Evolutionary conservation across 2,329 filamentous ascomycete species (phyloP).

Genomic region (Venturia carpophila): DNA sequence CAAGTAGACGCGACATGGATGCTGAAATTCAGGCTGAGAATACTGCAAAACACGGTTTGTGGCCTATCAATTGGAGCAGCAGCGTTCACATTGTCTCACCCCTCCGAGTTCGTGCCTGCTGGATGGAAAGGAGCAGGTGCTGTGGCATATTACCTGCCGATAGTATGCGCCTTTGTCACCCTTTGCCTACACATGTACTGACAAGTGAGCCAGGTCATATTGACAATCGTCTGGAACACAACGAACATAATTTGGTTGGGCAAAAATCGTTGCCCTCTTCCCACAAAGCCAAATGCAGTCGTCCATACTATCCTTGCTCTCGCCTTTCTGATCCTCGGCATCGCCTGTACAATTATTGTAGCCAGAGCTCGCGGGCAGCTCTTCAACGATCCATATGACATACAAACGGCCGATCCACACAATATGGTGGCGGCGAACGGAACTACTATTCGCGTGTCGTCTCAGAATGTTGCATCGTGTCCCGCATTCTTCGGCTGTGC

Average conservation of each 20-base stretch:
- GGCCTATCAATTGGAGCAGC: constrained; percentile 5
- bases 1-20: constrained; percentile 6
- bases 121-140: constrained; percentile 2
- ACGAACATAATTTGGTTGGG: not conserved
- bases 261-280: constrained; percentile 7
- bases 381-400: constrained; percentile 1
- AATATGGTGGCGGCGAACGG: constrained; percentile 1
- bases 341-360: not conserved
- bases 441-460: not conserved
- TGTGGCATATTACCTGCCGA: constrained; percentile 4
- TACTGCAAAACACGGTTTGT: not conserved
- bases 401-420: not conserved
- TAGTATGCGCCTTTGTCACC: not conserved
- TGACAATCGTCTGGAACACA: constrained; percentile 5
- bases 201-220: not conserved
- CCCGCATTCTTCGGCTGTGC: constrained; percentile 1
- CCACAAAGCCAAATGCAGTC: not conserved
- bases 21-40: constrained; percentile 5
- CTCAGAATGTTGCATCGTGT: constrained; percentile 6
- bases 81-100: not conserved
- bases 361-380: not conserved
- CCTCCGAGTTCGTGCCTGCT: not conserved
- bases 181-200: not conserved
- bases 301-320: constrained; percentile 9
- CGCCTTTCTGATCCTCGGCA: not conserved